Evolutionary conservation across 495 filamentous ascomycete species (phyloP), one percentile per base, ranked within the genome.

Genomic region (Thermothielavioides terrestris): DNA sequence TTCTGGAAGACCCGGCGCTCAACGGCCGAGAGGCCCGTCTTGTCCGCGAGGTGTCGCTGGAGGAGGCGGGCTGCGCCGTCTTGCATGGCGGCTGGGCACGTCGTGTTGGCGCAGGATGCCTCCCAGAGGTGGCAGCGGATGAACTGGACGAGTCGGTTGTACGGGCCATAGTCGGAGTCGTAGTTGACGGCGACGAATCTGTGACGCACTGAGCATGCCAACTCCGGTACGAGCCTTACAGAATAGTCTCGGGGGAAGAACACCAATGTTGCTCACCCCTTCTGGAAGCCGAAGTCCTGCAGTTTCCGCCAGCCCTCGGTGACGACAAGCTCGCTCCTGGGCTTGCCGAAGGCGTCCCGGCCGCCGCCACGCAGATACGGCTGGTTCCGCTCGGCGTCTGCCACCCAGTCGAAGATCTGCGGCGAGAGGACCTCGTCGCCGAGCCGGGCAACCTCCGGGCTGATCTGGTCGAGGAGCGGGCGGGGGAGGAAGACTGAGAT

Each of bases 51-150:
- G 46, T 82, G 78, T 6, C 66, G 66, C 10, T 70, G 63, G 1
- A 88, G 70, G 7, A 88, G 68, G 11, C 76, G 72, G 6, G 82
- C 79, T 7, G 83, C 84, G 10, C 84, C 85, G 53, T 88, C 84
- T 10, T 76, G 77, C 84, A 87, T 88, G 20, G 77, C 78, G 34
- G 76, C 77, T 0, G 84, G 84, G 58, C 85, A 88, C 14, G 77
- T 77, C 4, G 80, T 80, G 36, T 77, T 72, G 0, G 76, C 81
- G 15, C 73, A 79, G 12, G 80, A 83, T 5, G 71, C 77, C 14
- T 77, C 69, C 69, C 81, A 86, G 9, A 88, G 62, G 54, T 86
- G 84, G 44, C 60, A 76, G 53, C 83, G 78, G 6, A 71, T 55
- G 48, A 77, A 79, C 61, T 80, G 77, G 26, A 71, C 60, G 3